Conservation (phyloP, 192 early-diverging fungal species). For the Coemansia sp. region DNA sequence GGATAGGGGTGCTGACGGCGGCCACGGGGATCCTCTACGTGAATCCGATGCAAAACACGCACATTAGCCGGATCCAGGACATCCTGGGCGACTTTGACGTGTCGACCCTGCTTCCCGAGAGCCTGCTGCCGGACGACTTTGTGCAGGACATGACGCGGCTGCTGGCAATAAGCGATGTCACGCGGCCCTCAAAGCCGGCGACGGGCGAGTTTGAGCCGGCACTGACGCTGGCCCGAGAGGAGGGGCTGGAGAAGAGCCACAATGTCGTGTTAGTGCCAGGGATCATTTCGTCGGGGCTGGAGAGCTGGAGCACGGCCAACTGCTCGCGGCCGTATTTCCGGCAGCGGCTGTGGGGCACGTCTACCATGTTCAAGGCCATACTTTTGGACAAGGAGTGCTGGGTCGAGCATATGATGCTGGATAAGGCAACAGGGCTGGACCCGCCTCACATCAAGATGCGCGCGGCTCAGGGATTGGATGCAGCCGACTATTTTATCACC, state of each 20-base stretch:
- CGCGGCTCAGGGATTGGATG: constrained; percentile 80
- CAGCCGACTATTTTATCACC: constrained; percentile 84
- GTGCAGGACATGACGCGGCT: constrained; percentile 58
- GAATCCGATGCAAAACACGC: constrained; percentile 43
- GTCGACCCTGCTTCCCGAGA: constrained; percentile 56
- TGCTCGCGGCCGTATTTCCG: constrained; percentile 81
- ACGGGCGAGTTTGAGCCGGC: constrained; percentile 47
- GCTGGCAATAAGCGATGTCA: constrained; percentile 25
- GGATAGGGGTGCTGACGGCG: constrained; percentile 53
- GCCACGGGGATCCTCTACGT: constrained; percentile 33
- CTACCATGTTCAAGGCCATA: constrained; percentile 78
- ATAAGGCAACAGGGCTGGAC: constrained; percentile 76
- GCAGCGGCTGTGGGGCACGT: constrained; percentile 80
- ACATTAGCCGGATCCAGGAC: constrained; percentile 47
- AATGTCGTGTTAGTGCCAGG: constrained; percentile 82
- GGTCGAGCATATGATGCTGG: constrained; percentile 76
- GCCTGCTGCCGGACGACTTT: constrained; percentile 63
- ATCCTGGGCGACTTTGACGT: constrained; percentile 61
- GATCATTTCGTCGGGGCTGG: constrained; percentile 80
- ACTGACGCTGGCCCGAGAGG: constrained; percentile 19
- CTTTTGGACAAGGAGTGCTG: constrained; percentile 84
- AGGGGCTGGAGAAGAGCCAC: constrained; percentile 27
- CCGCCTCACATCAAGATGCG: constrained; percentile 75
- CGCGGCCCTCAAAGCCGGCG: neutral
- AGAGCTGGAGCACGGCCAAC: constrained; percentile 76